Evolutionary conservation across 345 rosid species (phyloP), one percentile per base, ranked within the genome.

Genomic region (Eucalyptus melliodora): DNA sequence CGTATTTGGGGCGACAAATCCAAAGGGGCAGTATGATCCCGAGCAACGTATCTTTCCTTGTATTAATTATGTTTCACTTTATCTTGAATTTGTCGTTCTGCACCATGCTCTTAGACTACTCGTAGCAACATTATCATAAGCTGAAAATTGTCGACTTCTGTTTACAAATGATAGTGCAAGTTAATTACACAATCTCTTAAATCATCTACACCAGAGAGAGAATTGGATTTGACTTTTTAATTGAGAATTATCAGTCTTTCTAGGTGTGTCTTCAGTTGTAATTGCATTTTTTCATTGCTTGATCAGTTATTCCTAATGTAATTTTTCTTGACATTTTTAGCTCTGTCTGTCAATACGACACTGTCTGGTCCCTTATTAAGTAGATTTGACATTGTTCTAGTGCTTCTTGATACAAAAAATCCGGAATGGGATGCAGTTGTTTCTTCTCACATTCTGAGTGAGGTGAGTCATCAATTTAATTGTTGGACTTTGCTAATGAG

Each of bases 391-490:
- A 97, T 97, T 65, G 98, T 97, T 72, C 97, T 97, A 30, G 99
- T 97, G 86, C 98, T 97, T 88, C 92, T 97, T 91, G 99, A 97
- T 92, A 95, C 99, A 51, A 97, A 97, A 92, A 96, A 96, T 95
- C 99, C 99, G 19, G 98, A 96, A 92, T 97, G 99, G 99, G 99
- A 97, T 94, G 95, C 91, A 89, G 98, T 97, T 91, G 99, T 97
- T 90, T 97, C 99, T 86, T 97, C 99, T 91, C 99, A 97, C 93
- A 97, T 97, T 92, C 99, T 97, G 91, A 92, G 94, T 16, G 97
- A 95, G 97, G 99, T 97, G 47, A 50, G 62, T 86, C 65, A 27
- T 69, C 31, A 69, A 69, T 47, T 51, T 40, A 50, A 50, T 47
- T 65, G 59, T 88, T 69, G 86, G 44, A n/a, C 31, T 67, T 77